Evolutionary conservation across 2,329 filamentous ascomycete species (phyloP).

Genomic region (Penicillium janthinellum): DNA sequence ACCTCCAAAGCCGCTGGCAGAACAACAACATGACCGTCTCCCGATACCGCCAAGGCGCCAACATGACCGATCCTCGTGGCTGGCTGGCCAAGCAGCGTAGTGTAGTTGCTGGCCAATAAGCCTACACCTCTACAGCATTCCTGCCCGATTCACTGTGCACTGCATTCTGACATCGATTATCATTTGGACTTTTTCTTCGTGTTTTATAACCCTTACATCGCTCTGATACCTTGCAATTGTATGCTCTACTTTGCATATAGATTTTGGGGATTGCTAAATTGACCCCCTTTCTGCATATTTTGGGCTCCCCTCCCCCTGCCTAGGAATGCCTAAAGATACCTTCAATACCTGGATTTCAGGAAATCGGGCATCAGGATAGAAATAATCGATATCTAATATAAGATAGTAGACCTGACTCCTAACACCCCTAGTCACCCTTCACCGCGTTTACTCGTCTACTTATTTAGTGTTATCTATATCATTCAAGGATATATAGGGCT

Average conservation of each 20-base stretch:
- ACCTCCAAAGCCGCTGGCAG: slow-evolving; percentile 49
- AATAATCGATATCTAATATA: too few species aligned
- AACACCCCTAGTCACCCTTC: too few species aligned
- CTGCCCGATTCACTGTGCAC: not conserved
- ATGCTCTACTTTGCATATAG: slow-evolving; percentile 13
- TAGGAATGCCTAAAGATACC: too few species aligned
- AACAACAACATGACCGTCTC: slow-evolving; percentile 47
- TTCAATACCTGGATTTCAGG: too few species aligned
- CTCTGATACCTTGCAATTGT: slow-evolving; percentile 5
- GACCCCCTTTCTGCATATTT: too few species aligned
- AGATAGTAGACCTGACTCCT: too few species aligned
- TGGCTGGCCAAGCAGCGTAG: slow-evolving; percentile 50
- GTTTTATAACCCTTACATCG: slow-evolving; percentile 15
- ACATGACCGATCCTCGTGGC: slow-evolving; percentile 43
- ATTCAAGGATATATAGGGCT: too few species aligned
- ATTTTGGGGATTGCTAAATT: not conserved
- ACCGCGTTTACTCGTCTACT: too few species aligned
- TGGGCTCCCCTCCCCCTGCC: too few species aligned
- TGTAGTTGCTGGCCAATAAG: slow-evolving; percentile 41
- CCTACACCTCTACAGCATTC: not conserved
- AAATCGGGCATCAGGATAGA: too few species aligned
- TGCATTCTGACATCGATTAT: not conserved
- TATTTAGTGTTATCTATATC: too few species aligned
- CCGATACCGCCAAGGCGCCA: slow-evolving; percentile 42
- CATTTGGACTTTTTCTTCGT: not conserved